Evolutionary conservation across 441 rosid genomes (phyloP), one percentile per base, ranked within the genome.

Genomic region (Breynia disticha): DNA sequence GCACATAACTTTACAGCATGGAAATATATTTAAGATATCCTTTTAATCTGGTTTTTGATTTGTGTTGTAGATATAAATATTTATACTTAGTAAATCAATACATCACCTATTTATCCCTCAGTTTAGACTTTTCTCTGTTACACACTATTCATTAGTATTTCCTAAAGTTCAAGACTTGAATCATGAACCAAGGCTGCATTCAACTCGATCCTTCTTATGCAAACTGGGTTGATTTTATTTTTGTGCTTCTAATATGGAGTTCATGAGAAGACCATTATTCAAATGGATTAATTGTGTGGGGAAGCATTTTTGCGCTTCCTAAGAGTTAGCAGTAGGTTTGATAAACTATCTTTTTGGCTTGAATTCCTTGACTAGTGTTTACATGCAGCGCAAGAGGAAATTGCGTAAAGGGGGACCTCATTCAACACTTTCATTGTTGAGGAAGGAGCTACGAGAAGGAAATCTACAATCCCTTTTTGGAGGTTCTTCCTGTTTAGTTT

Each of bases 21-120:
- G 97, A 59, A 86, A 77, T 64, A 68, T 86, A 71, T 88, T 86
- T 68, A 91, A 84, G 79, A 83, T 91, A 91, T 88, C 95, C 91
- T 86, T 75, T 60, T 39, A 44, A 32, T 42, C 52, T 22, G 38
- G 48, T 41, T 21, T 67, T 62, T 42, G 49, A n/a, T n/a, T n/a
- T n/a, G n/a, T n/a, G n/a, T n/a, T n/a, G n/a, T n/a, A n/a, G 32
- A 20, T 56, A 16, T 44, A 18, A 1, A 42, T 38, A 19, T 11
- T 13, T 48, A 39, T 62, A 17, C 43, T 19, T 2, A 39, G 43
- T 39, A 39, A 39, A 9, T 2, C 15, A 24, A 7, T 24, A 24
- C 32, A 24, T 24, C 32, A 7, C 32, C 32, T 7, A 24, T 24
- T 24, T 24, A 7, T 24, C 7, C 32, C 32, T 24, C 7, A 2